Evolutionary conservation across 2,329 filamentous ascomycete species (phyloP).

Genomic region (Capronia epimyces): DNA sequence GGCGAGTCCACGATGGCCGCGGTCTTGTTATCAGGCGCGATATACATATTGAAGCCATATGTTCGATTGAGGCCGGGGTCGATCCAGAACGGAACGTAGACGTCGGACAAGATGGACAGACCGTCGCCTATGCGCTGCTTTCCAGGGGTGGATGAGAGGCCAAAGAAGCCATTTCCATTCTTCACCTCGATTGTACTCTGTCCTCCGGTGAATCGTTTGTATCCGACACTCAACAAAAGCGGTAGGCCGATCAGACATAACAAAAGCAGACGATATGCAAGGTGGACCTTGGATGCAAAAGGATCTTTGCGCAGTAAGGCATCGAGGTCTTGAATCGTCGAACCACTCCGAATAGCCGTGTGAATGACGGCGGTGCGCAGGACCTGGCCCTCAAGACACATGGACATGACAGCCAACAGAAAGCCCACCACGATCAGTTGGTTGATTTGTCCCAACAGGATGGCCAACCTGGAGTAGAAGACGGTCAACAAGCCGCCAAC

Average conservation of each 20-base stretch:
- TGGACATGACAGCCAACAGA: conserved; percentile 17
- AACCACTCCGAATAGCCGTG: conserved; percentile 1
- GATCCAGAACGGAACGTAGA: conserved; percentile 23
- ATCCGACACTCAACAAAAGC: conserved; percentile 7
- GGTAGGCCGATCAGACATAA: conserved; percentile 6
- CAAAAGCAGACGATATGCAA: conserved; percentile 2
- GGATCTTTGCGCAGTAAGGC: conserved; percentile 13
- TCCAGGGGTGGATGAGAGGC: conserved; percentile 14
- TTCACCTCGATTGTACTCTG: conserved; percentile 2
- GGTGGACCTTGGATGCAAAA: conserved; percentile 8
- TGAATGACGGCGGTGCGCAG: conserved; percentile 9
- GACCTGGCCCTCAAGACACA: conserved; percentile 15
- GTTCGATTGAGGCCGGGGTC: conserved; percentile 12
- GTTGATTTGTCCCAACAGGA: conserved; percentile 17
- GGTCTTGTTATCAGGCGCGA: conserved; percentile 17
- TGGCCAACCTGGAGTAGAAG: conserved; percentile 10
- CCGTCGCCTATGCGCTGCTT: conserved; percentile 23
- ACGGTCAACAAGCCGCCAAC: conserved; percentile 3
- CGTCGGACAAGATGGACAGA: conserved; percentile 13
- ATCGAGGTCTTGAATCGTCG: conserved; percentile 20
- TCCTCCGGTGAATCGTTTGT: conserved; percentile 10
- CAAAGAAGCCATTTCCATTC: conserved; percentile 12
- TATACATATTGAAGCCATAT: conserved; percentile 21
- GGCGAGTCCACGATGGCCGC: conserved; percentile 17
- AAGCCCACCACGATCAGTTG: conserved; percentile 19